A percentile compares a stretch with the other conserved stretches of the same genome.
phyloP scores from a whole-genome alignment of 2,329 filamentous ascomycete species.

The Stemphylium vesicarium region DNA sequence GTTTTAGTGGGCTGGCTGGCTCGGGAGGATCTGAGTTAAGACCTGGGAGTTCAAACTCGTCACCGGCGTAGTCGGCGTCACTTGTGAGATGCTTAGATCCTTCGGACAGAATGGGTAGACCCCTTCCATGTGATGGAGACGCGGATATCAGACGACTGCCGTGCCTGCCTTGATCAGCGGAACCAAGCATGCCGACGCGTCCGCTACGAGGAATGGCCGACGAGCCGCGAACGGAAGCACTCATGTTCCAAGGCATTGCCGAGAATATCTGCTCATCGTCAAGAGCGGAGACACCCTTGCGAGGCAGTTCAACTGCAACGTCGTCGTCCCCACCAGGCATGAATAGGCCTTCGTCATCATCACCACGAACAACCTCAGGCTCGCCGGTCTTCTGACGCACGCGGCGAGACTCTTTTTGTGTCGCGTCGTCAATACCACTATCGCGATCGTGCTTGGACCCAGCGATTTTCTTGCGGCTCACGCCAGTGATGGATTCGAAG shows the following conservation, averaged over 20 bases:
- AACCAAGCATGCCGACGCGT: constrained; percentile 51
- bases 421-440: constrained; percentile 43
- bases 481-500: constrained; percentile 55
- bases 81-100: constrained; percentile 38
- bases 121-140: constrained; percentile 66
- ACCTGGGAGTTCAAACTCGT: constrained; percentile 24
- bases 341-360: constrained; percentile 43
- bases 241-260: constrained; percentile 73
- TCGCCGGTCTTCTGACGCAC: constrained; percentile 42
- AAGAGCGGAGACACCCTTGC: constrained; percentile 70
- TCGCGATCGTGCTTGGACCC: constrained; percentile 45
- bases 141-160: constrained; percentile 63
- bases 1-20: constrained; percentile 6
- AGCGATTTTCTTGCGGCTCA: constrained; percentile 31
- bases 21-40: constrained; percentile 29
- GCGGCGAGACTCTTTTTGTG: constrained; percentile 41
- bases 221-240: constrained; percentile 61
- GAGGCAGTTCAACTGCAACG: constrained; percentile 74
- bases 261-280: constrained; percentile 71
- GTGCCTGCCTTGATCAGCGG: constrained; percentile 43
- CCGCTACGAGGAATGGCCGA: constrained; percentile 49
- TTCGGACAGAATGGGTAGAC: constrained; percentile 38
- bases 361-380: constrained; percentile 45
- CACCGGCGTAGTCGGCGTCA: constrained; percentile 35
- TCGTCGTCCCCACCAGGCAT: constrained; percentile 50